phyloP scores from a whole-genome alignment of 108 stramenopile genomes.

The Cyclotella kingstonii region DNA sequence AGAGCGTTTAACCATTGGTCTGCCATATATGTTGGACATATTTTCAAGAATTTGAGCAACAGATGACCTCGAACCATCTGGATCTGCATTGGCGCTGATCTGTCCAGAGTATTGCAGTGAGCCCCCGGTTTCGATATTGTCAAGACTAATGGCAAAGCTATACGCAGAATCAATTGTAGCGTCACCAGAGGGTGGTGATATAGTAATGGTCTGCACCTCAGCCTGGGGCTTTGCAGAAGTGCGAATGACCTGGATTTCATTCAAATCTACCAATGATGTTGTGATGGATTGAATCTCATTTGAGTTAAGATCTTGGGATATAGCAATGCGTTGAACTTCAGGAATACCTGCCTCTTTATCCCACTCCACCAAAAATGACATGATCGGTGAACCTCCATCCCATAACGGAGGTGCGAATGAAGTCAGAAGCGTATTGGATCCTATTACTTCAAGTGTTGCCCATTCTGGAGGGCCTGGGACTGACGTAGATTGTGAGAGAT shows the following conservation, averaged over 20 bases:
- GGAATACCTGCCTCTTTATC: slow-evolving; percentile 72
- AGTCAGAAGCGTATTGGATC: slow-evolving; percentile 35
- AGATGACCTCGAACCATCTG: slow-evolving; percentile 38
- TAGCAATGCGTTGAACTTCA: slow-evolving; percentile 72
- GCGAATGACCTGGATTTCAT: slow-evolving; percentile 68
- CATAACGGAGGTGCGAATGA: slow-evolving; percentile 41
- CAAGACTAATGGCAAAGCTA: slow-evolving; percentile 55
- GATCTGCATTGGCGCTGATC: slow-evolving; percentile 54
- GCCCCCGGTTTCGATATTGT: slow-evolving; percentile 48
- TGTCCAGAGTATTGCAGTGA: slow-evolving; percentile 63
- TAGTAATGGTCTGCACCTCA: slow-evolving; percentile 71
- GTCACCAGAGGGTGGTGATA: slow-evolving; percentile 47
- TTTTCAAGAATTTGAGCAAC: slow-evolving; percentile 56
- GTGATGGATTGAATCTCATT: slow-evolving; percentile 82
- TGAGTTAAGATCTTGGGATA: slow-evolving; percentile 65
- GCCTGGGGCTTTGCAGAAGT: slow-evolving; percentile 44
- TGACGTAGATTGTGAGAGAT: slow-evolving; percentile 5
- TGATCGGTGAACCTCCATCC: slow-evolving; percentile 42
- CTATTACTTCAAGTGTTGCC: slow-evolving; percentile 35
- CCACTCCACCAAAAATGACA: slow-evolving; percentile 66
- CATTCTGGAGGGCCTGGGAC: slow-evolving; percentile 47
- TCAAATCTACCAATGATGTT: slow-evolving; percentile 50
- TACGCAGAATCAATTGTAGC: slow-evolving; percentile 44
- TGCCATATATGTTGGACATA: slow-evolving; percentile 55
- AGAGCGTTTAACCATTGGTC: slow-evolving; percentile 37